Evolutionary conservation across 2,329 filamentous ascomycete genomes (phyloP).

Genomic region (Exophiala aquamarina): DNA sequence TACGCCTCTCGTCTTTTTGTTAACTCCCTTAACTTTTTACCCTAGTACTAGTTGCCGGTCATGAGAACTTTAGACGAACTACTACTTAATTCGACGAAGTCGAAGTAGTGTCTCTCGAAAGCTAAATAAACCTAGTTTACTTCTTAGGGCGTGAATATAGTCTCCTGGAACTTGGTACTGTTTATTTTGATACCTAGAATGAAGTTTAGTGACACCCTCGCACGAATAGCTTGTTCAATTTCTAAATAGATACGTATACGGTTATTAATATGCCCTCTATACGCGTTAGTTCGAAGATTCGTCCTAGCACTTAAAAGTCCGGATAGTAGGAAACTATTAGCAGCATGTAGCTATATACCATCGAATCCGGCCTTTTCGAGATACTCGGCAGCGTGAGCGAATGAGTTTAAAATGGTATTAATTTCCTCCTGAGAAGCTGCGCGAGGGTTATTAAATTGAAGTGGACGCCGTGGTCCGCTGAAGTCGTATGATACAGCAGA

Average conservation of each 20-base stretch:
- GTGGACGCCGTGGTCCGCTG: constrained; percentile 43
- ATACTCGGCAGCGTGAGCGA: constrained; percentile 62
- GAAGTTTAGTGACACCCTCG: constrained; percentile 35
- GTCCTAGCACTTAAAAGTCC: constrained; percentile 54
- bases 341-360: constrained; percentile 51
- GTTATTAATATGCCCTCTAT: constrained; percentile 67
- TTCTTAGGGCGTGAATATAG: background rate
- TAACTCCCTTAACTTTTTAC: constrained; percentile 43
- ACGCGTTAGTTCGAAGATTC: constrained; percentile 61
- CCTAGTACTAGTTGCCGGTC: constrained; percentile 30
- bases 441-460: constrained; percentile 38
- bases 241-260: constrained; percentile 60
- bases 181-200: constrained; percentile 60
- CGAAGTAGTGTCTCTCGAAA: constrained; percentile 35
- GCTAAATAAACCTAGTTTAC: constrained; percentile 38
- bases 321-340: constrained; percentile 58
- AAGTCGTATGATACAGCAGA: constrained; percentile 51
- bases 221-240: constrained; percentile 41
- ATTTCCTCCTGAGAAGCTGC: constrained; percentile 41
- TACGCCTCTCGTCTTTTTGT: constrained; percentile 59
- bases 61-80: constrained; percentile 47
- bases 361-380: constrained; percentile 62
- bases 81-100: constrained; percentile 59
- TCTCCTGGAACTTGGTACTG: constrained; percentile 55
- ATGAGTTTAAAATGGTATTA: constrained; percentile 56